These are phyloP conservation scores for Fusarium acutatum DNA, from an alignment of 2,329 filamentous ascomycete species.

Conservation along the genomic window DNA sequence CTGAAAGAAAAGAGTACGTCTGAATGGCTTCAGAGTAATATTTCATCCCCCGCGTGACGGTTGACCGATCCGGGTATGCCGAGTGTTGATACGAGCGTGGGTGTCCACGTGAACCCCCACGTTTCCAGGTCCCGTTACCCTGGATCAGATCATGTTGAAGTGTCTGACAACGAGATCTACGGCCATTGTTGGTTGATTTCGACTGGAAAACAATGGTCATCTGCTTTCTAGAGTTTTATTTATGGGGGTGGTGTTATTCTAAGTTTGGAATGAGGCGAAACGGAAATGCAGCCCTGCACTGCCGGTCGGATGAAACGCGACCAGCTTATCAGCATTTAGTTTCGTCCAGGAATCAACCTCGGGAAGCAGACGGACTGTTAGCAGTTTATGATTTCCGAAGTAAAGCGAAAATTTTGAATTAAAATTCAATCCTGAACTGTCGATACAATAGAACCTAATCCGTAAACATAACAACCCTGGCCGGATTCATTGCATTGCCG, in stretches of 20 bases:
- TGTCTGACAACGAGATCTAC: neutral
- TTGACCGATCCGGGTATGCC: slow-evolving; percentile 5
- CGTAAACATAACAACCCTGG: no score
- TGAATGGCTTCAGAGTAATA: neutral
- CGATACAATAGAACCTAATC: no score
- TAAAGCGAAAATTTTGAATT: no score
- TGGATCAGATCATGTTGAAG: slow-evolving; percentile 16
- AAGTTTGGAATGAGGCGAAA: neutral
- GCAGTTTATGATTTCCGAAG: no score
- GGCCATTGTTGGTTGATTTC: neutral
- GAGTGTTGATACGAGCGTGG: neutral
- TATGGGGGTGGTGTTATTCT: neutral
- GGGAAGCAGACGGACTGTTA: neutral
- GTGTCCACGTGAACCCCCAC: slow-evolving; percentile 21
- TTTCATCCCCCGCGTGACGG: slow-evolving; percentile 9
- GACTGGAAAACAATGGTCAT: neutral
- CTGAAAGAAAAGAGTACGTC: neutral
- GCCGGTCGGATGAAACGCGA: fast-evolving
- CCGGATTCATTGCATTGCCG: neutral
- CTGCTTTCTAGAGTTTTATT: neutral
- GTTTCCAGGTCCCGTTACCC: neutral
- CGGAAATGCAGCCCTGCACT: neutral
- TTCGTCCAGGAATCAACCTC: no score
- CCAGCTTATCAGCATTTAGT: no score
- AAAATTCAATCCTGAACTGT: no score